phyloP scores from a whole-genome alignment of 2,329 filamentous ascomycete species.

The Claviceps sp. region DNA sequence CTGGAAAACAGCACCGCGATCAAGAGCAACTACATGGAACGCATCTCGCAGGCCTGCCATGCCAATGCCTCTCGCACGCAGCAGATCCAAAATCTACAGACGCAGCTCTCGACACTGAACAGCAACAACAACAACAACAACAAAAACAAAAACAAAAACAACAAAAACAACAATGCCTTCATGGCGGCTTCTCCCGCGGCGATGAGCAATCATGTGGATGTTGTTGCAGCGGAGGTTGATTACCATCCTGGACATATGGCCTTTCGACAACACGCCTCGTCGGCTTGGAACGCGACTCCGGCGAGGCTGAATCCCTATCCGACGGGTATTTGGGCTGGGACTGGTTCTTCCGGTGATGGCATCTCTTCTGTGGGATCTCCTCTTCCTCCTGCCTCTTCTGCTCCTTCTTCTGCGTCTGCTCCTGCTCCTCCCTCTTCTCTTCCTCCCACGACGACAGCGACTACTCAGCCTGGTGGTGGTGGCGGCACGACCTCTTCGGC shows the following conservation, averaged over 20 bases:
- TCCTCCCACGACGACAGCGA: background rate
- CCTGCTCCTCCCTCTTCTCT: too few species aligned
- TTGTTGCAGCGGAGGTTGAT: conserved; percentile 9
- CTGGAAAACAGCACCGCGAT: conserved; percentile 32
- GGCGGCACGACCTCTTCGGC: conserved; percentile 11
- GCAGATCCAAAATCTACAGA: conserved; percentile 17
- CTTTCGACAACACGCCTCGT: conserved; percentile 13
- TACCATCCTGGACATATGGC: conserved; percentile 6
- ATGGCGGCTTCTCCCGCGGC: conserved; percentile 13
- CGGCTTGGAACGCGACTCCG: conserved; percentile 23
- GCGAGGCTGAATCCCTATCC: conserved; percentile 21
- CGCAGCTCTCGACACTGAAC: conserved; percentile 20
- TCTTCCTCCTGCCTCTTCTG: too few species aligned
- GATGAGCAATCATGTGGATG: conserved; percentile 20
- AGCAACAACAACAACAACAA: background rate
- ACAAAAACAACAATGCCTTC: conserved; percentile 11
- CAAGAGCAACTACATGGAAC: conserved; percentile 32
- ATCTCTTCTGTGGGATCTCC: conserved; percentile 18
- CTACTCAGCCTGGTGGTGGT: conserved; percentile 13
- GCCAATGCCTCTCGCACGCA: conserved; percentile 18
- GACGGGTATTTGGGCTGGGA: conserved; percentile 24
- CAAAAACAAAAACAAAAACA: conserved; percentile 1
- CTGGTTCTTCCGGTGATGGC: conserved; percentile 19
- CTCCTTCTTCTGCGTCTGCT: too few species aligned
- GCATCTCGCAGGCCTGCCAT: conserved; percentile 26